Conservation (phyloP, 345 rosid genomes). For the Hibiscus syriacus region DNA sequence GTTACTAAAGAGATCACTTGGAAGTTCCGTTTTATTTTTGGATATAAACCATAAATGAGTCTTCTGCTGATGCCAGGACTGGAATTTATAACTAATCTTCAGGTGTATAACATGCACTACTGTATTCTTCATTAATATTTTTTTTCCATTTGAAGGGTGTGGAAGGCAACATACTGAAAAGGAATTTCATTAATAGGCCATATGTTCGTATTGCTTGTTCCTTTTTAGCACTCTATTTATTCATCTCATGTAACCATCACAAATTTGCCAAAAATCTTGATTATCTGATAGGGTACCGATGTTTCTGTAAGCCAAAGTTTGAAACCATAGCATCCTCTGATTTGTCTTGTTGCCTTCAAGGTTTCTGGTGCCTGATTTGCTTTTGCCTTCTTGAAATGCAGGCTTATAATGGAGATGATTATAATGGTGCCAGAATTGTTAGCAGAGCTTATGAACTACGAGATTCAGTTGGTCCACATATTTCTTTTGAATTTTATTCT, state of each 20-base stretch:
- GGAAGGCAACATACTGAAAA: background rate
- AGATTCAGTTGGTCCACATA: conserved; percentile 56
- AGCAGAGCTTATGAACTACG: conserved; percentile 90
- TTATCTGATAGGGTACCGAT: background rate
- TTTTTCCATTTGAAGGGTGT: background rate
- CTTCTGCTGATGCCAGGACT: background rate
- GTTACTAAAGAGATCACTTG: background rate
- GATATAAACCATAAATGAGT: background rate
- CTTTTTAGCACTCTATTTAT: background rate
- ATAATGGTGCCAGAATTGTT: conserved; percentile 86
- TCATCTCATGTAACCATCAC: background rate
- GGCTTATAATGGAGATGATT: conserved; percentile 92
- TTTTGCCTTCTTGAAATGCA: conserved; percentile 22
- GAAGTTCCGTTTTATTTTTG: background rate
- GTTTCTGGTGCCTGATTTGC: conserved; percentile 8
- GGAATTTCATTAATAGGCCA: background rate
- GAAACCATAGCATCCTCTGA: no score
- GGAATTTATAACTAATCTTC: background rate
- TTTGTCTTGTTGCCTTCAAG: background rate
- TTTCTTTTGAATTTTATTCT: background rate
- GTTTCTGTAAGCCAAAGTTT: background rate
- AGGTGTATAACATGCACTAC: background rate
- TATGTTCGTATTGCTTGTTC: background rate
- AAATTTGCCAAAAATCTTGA: background rate
- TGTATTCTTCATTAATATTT: background rate